Percentiles rank a stretch among this genome's conserved stretches.
phyloP scores from a whole-genome alignment of 495 filamentous ascomycete species.

The Penicillium fimorum region DNA sequence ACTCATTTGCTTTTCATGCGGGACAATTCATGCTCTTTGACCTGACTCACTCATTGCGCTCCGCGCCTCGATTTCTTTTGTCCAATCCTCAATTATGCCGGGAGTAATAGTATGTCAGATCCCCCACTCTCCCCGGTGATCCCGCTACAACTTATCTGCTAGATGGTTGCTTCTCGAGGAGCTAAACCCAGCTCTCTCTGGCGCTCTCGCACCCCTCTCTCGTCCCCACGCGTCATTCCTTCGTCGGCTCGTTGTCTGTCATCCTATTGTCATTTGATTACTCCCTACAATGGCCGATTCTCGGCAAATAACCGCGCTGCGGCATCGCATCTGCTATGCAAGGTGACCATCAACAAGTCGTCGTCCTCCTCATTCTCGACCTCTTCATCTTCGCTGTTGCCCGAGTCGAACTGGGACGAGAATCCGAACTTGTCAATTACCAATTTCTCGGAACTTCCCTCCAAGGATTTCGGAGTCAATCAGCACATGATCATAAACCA shows the following conservation, averaged over 20 bases:
- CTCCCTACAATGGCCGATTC: conserved; percentile 22
- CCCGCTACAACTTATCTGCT: conserved; percentile 15
- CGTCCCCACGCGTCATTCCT: conserved; percentile 22
- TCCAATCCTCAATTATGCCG: conserved; percentile 32
- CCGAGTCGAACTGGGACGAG: conserved; percentile 69
- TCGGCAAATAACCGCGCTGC: conserved; percentile 15
- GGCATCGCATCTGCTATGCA: conserved; percentile 20
- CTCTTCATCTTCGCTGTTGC: conserved; percentile 32
- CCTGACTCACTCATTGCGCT: conserved; percentile 21
- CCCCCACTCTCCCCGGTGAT: conserved; percentile 15
- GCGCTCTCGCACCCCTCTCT: conserved; percentile 22
- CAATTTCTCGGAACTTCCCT: conserved; percentile 81
- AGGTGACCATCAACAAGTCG: conserved; percentile 11
- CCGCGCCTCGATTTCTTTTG: conserved; percentile 30
- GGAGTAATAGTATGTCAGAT: conserved; percentile 33
- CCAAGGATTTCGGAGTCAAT: conserved; percentile 87
- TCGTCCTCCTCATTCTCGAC: conserved; percentile 40
- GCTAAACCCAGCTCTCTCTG: conserved; percentile 25
- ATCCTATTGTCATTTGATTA: conserved; percentile 19
- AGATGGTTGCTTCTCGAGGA: conserved; percentile 26
- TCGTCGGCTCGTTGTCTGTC: conserved; percentile 32
- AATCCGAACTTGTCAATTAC: conserved; percentile 72
- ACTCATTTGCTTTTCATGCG: conserved; percentile 22
- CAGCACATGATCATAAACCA: conserved; percentile 93
- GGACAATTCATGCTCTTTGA: conserved; percentile 22